These are phyloP conservation scores for Pythium dissotocum DNA, from an alignment of 352 stramenopile genomes.

Conservation along the genomic window DNA sequence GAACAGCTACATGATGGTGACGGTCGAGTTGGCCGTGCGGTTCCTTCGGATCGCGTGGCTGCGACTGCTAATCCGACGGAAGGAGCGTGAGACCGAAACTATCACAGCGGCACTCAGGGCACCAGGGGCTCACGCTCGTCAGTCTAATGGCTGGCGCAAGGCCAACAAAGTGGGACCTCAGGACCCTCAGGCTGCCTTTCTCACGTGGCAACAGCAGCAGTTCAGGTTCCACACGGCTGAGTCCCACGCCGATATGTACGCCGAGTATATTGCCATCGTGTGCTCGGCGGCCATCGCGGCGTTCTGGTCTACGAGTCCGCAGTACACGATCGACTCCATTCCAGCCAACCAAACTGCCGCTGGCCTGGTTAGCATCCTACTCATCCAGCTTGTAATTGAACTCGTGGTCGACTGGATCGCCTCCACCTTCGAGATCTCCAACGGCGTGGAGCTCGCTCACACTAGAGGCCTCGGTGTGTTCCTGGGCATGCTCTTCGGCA, in stretches of 20 bases:
- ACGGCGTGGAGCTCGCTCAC: not conserved
- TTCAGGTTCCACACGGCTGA: constrained; percentile 16
- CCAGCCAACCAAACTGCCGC: not conserved
- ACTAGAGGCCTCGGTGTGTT: constrained; percentile 5
- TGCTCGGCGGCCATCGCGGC: constrained; percentile 39
- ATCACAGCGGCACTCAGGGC: not conserved
- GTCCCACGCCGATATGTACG: constrained; percentile 38
- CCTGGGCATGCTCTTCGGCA: constrained; percentile 9
- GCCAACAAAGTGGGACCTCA: too few relatives aligned
- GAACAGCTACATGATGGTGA: constrained; percentile 35
- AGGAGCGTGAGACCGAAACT: not conserved
- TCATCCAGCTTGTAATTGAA: not conserved
- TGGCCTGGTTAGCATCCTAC: not conserved
- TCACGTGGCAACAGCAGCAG: constrained; percentile 2
- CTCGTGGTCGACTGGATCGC: constrained; percentile 11
- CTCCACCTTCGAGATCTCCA: not conserved
- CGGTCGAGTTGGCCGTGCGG: constrained; percentile 12
- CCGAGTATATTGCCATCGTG: constrained; percentile 49
- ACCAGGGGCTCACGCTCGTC: not conserved
- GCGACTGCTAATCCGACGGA: not conserved
- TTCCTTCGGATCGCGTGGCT: constrained; percentile 22
- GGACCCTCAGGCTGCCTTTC: not conserved
- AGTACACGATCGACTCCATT: constrained; percentile 21
- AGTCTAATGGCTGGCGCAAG: not conserved
- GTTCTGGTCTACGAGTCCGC: constrained; percentile 33